Base-by-base conservation (phyloP, 2,329 filamentous ascomycete genomes). In the Sporothrix humicola region DNA sequence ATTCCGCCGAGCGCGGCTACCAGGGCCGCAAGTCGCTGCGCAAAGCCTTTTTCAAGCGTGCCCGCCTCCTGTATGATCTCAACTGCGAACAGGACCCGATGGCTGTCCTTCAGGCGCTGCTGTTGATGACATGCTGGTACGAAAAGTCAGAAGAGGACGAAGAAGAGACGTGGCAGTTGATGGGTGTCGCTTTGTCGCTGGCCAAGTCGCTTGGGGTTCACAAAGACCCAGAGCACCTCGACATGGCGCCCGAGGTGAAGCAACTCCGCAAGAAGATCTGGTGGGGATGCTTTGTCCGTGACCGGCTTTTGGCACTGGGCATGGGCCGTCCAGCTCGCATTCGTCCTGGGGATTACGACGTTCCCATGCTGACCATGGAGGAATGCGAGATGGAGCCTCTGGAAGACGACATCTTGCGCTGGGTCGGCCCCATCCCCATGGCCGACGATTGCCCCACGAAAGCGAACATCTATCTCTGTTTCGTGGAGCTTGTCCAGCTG, bases 291-390 rank as follows among this genome's bases (percentile, higher is more conserved):
- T 58, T 58, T 26, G 54, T 58, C 12, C 20, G 54, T 12, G 54
- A 58, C 20, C 54, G 54, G 3, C 20, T 56, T 56, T 23, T 56
- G 52, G 20, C 52, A 23, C 52, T 56, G n/a, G 52, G 52, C n/a
- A 56, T 56, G 52, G 52, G 52, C 6, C 52, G 52, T 9, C 52
- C 52, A 9, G 52, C 52, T 1, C 52, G 52, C 7, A 56, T 56
- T 17, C 52, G 23, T 6, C 52, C 52, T 17, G 52, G 52, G 3
- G 52, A 56, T n/a, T 56, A 10, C 17, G 52, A 56, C n/a, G 52
- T 56, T 56, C 52, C 52, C 52, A 56, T 56, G 52, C 17, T 56
- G 52, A 56, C 52, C 8, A 56, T 56, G 52, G 52, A 56, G 52
- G 52, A 56, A 4, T 56, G 52, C 52, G 52, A 56, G n/a, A 56